phyloP scores from a whole-genome alignment of 306 rosid genomes.

The Senna tora region DNA sequence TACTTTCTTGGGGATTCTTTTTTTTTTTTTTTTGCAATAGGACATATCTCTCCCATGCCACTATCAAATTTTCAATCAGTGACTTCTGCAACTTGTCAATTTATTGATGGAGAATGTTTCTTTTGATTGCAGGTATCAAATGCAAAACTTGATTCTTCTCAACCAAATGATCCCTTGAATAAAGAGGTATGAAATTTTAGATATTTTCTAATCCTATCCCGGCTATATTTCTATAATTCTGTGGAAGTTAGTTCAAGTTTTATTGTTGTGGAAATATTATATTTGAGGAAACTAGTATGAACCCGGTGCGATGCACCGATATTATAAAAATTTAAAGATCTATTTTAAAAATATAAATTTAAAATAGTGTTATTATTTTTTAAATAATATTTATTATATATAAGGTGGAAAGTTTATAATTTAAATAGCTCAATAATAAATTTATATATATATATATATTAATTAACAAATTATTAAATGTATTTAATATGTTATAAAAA shows the following conservation, averaged over 20 bases:
- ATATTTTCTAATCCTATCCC: background rate
- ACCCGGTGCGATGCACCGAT: too few species aligned
- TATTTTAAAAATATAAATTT: too few species aligned
- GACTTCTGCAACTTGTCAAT: constrained; percentile 4
- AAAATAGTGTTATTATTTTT: too few species aligned
- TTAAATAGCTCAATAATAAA: too few species aligned
- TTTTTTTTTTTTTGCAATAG: background rate
- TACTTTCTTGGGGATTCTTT: background rate
- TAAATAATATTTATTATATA: too few species aligned
- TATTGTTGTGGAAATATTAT: background rate
- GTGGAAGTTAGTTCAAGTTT: background rate
- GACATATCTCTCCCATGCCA: background rate
- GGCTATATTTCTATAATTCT: background rate
- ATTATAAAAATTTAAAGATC: too few species aligned
- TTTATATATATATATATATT: too few species aligned
- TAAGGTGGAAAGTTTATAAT: too few species aligned
- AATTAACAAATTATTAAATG: too few species aligned
- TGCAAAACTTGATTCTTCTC: constrained; percentile 50
- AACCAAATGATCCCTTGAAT: constrained; percentile 46
- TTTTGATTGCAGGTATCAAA: constrained; percentile 50
- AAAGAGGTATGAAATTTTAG: constrained; percentile 50
- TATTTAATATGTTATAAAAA: too few species aligned
- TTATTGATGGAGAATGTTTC: constrained; percentile 28
- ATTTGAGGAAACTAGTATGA: too few species aligned
- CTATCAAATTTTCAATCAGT: constrained; percentile 2